Base-by-base conservation (phyloP, 139 green algal genomes). In the Microglena sp. region DNA sequence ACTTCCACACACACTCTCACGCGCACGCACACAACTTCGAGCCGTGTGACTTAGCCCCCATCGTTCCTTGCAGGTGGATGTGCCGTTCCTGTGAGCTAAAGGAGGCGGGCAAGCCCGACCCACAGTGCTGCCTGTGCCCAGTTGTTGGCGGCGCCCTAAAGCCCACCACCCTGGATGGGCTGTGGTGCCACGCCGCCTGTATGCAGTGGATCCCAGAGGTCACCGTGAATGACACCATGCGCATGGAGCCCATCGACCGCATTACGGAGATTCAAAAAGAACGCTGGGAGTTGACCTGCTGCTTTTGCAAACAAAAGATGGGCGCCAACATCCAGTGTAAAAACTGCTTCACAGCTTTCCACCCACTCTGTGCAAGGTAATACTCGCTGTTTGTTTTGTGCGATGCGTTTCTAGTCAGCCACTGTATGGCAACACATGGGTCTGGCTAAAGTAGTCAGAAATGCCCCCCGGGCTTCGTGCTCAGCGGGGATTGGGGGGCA, bases 271-370 rank as follows among this genome's bases (percentile, higher is more conserved):
- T 97, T 35, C 83, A 89, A 45, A 80, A 81, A 29, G 90, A 96
- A 66, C 85, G 91, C 34, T 97, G 91, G 91, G 82, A 92, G 60
- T 83, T 96, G 53, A 55, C 70, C 31, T 97, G 91, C 80, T 83
- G 67, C 72, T 63, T 96, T 44, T 97, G 45, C 50, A 81, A 80
- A 60, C 86, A 92, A 77, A 79, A 82, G 21, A 79, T 88, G 75
- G 91, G 91, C n/a, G 90, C 89, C 59, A 96, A 95, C 77, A 87
- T 97, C 6, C 91, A 96, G 80, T 97, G 91, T 80, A 66, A 66
- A 33, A 60, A 61, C 28, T 97, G 91, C 83, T 96, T 89, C 77
- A 62, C 76, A 4, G 82, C 90, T 4, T 97, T 87, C 76, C 91
- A 97, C 77, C 87, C 89, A 2, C 77, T 94, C 34, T 97, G 91